Conservation (phyloP, 495 filamentous ascomycete species). For the Acidiella bohemica region DNA sequence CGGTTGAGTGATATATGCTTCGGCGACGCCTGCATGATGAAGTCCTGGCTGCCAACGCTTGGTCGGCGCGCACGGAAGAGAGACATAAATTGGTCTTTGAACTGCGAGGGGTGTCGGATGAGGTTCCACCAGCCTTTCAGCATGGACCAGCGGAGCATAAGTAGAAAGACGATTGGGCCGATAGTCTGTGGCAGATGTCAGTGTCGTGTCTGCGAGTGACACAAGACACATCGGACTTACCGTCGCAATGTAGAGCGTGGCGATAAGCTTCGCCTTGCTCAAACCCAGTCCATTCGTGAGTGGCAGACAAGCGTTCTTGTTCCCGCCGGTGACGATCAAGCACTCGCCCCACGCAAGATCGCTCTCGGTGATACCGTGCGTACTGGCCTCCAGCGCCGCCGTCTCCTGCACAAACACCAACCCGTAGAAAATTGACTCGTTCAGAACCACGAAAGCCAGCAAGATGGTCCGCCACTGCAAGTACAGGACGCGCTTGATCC, state of each 20-base stretch:
- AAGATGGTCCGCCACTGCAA: conserved; percentile 28
- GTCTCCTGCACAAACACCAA: conserved; percentile 25
- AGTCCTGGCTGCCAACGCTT: conserved; percentile 8
- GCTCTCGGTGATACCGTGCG: conserved; percentile 13
- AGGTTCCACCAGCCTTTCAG: conserved; percentile 25
- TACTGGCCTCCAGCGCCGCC: conserved; percentile 11
- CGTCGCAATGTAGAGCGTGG: conserved; percentile 21
- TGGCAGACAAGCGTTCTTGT: conserved; percentile 24
- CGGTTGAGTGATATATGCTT: conserved; percentile 3
- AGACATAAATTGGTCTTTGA: not conserved
- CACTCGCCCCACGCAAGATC: conserved; percentile 23
- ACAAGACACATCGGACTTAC: conserved; percentile 14
- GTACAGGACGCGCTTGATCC: conserved; percentile 20
- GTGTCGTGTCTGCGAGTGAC: not conserved
- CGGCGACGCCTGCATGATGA: conserved; percentile 6
- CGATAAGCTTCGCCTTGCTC: conserved; percentile 13
- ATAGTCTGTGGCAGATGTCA: conserved; percentile 20
- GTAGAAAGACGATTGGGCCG: conserved; percentile 26
- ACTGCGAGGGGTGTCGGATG: conserved; percentile 9
- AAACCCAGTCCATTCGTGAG: conserved; percentile 20
- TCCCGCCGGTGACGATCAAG: conserved; percentile 19
- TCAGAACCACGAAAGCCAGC: conserved; percentile 21
- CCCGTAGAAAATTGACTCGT: conserved; percentile 23
- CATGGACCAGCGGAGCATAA: conserved; percentile 28
- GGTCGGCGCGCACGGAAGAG: not conserved